Evolutionary conservation across 495 filamentous ascomycete genomes (phyloP).

Genomic region (Penicillium taxi): DNA sequence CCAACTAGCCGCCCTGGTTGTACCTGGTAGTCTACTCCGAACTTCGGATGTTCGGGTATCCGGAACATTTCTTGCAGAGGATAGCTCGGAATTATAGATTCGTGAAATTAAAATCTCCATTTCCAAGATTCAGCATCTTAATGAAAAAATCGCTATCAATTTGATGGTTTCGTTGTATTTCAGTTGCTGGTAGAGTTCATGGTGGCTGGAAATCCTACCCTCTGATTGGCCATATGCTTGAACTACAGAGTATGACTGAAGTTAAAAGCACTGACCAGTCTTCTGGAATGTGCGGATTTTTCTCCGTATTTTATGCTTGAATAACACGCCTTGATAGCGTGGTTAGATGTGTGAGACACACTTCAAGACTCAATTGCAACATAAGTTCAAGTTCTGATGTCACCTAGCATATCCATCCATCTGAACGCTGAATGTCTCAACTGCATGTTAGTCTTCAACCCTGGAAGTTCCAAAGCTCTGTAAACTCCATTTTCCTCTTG

Average conservation of each 20-base stretch:
- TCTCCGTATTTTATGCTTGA: not conserved
- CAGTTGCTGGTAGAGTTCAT: no score
- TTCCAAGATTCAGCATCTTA: not conserved
- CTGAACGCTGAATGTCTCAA: no score
- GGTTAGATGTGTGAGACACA: conserved; percentile 11
- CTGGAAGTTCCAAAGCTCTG: no score
- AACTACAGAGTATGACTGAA: no score
- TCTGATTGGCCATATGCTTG: no score
- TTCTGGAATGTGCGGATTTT: not conserved
- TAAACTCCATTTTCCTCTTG: no score
- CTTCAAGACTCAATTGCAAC: conserved; percentile 9
- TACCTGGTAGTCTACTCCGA: no score
- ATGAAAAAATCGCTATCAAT: not conserved
- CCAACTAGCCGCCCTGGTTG: no score
- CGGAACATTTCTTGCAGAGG: not conserved
- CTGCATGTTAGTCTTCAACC: no score
- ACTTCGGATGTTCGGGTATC: not conserved
- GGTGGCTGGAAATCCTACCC: no score
- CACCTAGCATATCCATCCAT: no score
- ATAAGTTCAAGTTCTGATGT: no score
- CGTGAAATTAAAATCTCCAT: not conserved
- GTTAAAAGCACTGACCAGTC: not conserved
- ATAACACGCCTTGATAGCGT: conserved; percentile 2
- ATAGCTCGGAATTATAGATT: not conserved
- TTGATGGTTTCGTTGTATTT: not conserved